Percentiles rank a stretch among this genome's conserved stretches.
These are phyloP conservation scores for Curvularia hawaiiensis DNA, from an alignment of 2,329 filamentous ascomycete genomes.

Conservation along the genomic window DNA sequence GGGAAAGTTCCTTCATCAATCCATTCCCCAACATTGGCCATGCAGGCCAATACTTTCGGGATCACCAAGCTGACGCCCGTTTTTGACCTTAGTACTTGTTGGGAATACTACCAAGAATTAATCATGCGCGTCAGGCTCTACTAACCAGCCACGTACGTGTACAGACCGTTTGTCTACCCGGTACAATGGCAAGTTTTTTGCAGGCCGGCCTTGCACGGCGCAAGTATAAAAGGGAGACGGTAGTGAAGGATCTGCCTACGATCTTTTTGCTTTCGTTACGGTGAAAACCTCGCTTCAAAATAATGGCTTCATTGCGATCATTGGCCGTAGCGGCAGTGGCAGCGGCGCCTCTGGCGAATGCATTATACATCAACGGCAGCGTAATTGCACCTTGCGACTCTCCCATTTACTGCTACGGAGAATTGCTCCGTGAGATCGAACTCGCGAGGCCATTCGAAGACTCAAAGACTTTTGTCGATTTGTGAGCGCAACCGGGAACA, in stretches of 20 bases:
- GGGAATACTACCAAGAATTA: conserved; percentile 12
- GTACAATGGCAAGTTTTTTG: conserved; percentile 24
- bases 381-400: conserved; percentile 70
- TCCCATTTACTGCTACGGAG: conserved; percentile 69
- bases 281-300: conserved; percentile 8
- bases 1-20: conserved; percentile 15
- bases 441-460: conserved; percentile 68
- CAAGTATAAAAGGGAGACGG: conserved; percentile 11
- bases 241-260: neutral
- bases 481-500: conserved; percentile 28
- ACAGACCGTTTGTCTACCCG: conserved; percentile 8
- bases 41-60: conserved; percentile 5
- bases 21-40: conserved; percentile 7
- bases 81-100: conserved; percentile 4
- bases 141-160: conserved; percentile 30
- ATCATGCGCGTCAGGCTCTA: conserved; percentile 4
- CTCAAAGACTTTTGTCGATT: conserved; percentile 73
- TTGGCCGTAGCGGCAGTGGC: conserved; percentile 21
- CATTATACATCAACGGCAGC: conserved; percentile 65
- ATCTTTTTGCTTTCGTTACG: conserved; percentile 7
- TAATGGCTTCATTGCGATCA: conserved; percentile 20
- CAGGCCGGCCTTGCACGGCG: conserved; percentile 2
- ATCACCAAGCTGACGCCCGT: conserved; percentile 8
- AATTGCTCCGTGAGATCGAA: conserved; percentile 66
- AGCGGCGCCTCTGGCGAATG: conserved; percentile 38